Conservation (phyloP, 306 rosid species). For the Acacia acuminata region DNA sequence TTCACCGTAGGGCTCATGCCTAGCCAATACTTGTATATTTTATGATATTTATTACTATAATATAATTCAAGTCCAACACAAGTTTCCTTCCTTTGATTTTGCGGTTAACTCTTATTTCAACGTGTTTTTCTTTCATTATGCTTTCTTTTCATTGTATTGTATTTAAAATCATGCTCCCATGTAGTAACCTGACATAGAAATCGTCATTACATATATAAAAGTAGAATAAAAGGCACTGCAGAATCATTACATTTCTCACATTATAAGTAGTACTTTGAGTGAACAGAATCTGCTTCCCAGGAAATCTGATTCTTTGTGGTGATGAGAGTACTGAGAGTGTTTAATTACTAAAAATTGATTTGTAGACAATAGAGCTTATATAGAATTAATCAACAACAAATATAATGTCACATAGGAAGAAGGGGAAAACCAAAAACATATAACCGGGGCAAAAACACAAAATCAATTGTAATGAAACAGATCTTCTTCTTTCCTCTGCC, state of each 20-base stretch:
- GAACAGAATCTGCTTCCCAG: no score
- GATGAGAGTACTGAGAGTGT: no score
- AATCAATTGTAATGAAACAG: not conserved
- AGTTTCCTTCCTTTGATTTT: not conserved
- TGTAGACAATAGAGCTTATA: conserved; percentile 59
- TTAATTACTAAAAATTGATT: no score
- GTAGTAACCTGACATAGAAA: not conserved
- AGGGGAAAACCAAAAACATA: not conserved
- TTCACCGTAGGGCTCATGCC: not conserved
- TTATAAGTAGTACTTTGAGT: no score
- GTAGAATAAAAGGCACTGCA: not conserved
- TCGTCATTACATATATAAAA: not conserved
- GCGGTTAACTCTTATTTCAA: not conserved
- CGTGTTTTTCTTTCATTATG: not conserved
- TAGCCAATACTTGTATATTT: not conserved
- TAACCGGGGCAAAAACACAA: not conserved
- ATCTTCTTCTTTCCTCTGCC: not conserved
- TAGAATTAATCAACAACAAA: not conserved
- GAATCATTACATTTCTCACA: not conserved
- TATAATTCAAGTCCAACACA: not conserved
- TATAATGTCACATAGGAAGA: no score
- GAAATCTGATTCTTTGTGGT: no score
- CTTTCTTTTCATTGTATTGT: not conserved
- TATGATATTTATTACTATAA: not conserved
- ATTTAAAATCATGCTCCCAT: not conserved